Conservation (phyloP, 345 rosid genomes). For the Eucalyptus caleyi region DNA sequence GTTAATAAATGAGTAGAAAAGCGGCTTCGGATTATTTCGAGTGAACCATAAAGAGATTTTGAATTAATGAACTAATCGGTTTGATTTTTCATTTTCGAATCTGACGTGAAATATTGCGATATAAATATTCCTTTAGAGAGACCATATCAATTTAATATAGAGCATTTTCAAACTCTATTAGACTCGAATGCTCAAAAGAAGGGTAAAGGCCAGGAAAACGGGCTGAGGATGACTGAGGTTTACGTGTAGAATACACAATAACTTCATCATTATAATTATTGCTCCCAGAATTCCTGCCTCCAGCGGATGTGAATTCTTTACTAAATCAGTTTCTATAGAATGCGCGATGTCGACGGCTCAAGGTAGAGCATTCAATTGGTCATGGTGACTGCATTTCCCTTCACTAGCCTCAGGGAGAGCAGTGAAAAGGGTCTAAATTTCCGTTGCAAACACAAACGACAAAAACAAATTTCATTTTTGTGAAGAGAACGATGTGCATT, state of each 20-base stretch:
- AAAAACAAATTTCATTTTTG: too few relatives aligned
- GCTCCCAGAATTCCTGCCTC: neutral
- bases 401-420: neutral
- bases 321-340: neutral
- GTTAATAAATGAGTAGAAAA: neutral
- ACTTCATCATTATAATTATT: neutral
- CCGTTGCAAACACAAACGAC: neutral
- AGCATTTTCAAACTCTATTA: neutral
- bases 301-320: neutral
- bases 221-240: neutral
- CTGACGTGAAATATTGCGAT: neutral
- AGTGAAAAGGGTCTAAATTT: neutral
- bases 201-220: neutral
- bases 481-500: too few relatives aligned
- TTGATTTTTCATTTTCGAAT: neutral
- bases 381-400: neutral
- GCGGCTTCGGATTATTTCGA: neutral
- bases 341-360: neutral
- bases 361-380: neutral
- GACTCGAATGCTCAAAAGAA: neutral
- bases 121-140: neutral
- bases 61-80: neutral
- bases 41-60: neutral
- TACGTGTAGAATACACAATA: neutral
- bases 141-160: neutral